Percentiles rank a stretch among this genome's conserved stretches.
Evolutionary conservation across 345 rosid genomes (phyloP).

Genomic region (Hirschfeldia incana): DNA sequence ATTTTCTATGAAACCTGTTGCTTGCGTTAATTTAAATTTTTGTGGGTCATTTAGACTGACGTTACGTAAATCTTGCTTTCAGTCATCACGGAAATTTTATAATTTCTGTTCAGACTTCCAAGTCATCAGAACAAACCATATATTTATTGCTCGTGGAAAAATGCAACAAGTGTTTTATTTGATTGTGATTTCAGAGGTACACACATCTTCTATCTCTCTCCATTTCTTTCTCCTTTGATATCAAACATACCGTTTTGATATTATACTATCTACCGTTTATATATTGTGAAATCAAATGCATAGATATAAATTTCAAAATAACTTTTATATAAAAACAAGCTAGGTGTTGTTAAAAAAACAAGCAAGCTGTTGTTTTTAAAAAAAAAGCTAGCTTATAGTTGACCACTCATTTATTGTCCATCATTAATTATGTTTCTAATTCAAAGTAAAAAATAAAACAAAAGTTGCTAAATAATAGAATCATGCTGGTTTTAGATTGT

Average conservation of each 20-base stretch:
- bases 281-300: too few species aligned
- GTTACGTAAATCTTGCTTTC: background rate
- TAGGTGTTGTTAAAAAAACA: too few species aligned
- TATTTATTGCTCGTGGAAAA: background rate
- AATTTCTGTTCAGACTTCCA: slow-evolving; percentile 7
- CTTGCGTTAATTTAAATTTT: background rate
- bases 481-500: too few species aligned
- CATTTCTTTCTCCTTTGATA: background rate
- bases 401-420: background rate
- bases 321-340: too few species aligned
- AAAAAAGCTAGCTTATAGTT: background rate
- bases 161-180: background rate
- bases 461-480: background rate
- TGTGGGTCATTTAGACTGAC: background rate
- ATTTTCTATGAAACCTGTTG: background rate
- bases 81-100: background rate
- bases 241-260: too few species aligned
- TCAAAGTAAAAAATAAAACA: background rate
- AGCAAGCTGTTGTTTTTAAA: background rate
- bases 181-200: background rate
- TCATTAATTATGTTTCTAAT: background rate
- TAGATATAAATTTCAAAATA: background rate
- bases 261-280: too few species aligned
- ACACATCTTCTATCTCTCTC: background rate
- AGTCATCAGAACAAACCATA: slow-evolving; percentile 2